Conservation (phyloP, 2,329 filamentous ascomycete genomes). For the Claviceps purpurea region DNA sequence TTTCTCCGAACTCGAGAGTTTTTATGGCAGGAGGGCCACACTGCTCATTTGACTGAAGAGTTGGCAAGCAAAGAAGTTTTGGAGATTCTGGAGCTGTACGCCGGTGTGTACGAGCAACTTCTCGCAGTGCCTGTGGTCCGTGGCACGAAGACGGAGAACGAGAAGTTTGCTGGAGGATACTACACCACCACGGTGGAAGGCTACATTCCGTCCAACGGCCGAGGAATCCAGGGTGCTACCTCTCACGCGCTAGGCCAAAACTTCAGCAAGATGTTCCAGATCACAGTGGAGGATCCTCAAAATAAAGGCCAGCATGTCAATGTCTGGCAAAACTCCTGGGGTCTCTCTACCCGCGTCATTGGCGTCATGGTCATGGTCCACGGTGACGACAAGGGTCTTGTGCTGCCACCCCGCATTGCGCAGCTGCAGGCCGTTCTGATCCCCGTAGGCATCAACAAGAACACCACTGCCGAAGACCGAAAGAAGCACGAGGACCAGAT, state of each 20-base stretch:
- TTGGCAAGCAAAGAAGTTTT: conserved; percentile 75
- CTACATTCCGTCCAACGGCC: conserved; percentile 89
- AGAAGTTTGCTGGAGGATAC: conserved; percentile 93
- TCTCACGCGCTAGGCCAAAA: conserved; percentile 94
- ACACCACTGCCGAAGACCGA: conserved; percentile 67
- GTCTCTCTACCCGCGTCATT: conserved; percentile 89
- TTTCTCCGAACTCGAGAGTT: conserved; percentile 93
- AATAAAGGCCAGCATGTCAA: conserved; percentile 68
- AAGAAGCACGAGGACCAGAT: conserved; percentile 64
- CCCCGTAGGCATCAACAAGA: conserved; percentile 85
- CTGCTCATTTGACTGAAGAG: conserved; percentile 74
- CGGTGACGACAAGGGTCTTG: conserved; percentile 87
- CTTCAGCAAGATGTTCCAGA: conserved; percentile 98
- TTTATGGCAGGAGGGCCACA: conserved; percentile 94
- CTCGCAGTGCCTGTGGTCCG: conserved; percentile 91
- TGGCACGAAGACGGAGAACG: conserved; percentile 89
- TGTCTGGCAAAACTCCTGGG: conserved; percentile 99
- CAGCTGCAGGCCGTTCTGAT: conserved; percentile 79
- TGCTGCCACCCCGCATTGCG: conserved; percentile 81
- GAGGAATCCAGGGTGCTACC: conserved; percentile 92
- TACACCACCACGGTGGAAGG: conserved; percentile 97
- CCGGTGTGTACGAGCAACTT: conserved; percentile 81
- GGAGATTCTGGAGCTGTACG: conserved; percentile 87
- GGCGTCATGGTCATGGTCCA: conserved; percentile 99
- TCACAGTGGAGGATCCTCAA: conserved; percentile 84